Base-by-base conservation (phyloP, 2,329 filamentous ascomycete genomes). In the Xylaria sp. region DNA sequence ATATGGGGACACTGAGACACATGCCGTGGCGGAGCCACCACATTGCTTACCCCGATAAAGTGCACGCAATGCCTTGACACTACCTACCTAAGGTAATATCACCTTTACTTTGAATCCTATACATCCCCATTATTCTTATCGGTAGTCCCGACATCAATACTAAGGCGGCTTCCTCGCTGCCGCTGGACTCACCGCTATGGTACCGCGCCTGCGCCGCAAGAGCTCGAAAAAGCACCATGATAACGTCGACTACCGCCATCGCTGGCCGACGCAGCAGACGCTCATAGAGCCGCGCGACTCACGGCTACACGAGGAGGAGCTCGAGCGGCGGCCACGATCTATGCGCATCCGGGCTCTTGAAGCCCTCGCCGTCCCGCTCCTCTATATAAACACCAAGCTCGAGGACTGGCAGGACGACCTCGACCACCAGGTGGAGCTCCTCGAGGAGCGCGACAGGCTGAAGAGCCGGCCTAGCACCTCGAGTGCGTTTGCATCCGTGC, bases 231-330 rank as follows among this genome's bases (percentile, higher is more conserved):
- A 49, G 39, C 39, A 40, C 4, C 55, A 55, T 20, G 43, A 55
- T 9, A 29, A 43, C 21, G 40, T 63, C n/a, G 66, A 68, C 24
- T 69, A 69, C 41, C 55, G 61, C 24, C 41, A 62, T 21, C 65
- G 67, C n/a, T 69, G 66, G 67, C 67, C 67, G 16, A 68, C 67
- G 2, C 58, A 64, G 22, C 61, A 65, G 43, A 69, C 65, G 4
- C 48, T 69, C 18, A 52, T 63, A 39, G 65, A 67, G 39, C 56
- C 62, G 16, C 52, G 43, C 7, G 37, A 51, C 11, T 13, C 57
- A 24, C n/a, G 19, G 43, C 7, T 11, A 43, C 18, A 18, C 17
- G 44, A 20, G 18, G 19, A 16, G 13, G 51, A 50, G 19, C 19
- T 4, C 21, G 38, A 26, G 6, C 20, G 29, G 13, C 43, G 42